Evolutionary conservation across 768 basidiomycete genomes (phyloP).

Genomic region (Amanita fuliginea): DNA sequence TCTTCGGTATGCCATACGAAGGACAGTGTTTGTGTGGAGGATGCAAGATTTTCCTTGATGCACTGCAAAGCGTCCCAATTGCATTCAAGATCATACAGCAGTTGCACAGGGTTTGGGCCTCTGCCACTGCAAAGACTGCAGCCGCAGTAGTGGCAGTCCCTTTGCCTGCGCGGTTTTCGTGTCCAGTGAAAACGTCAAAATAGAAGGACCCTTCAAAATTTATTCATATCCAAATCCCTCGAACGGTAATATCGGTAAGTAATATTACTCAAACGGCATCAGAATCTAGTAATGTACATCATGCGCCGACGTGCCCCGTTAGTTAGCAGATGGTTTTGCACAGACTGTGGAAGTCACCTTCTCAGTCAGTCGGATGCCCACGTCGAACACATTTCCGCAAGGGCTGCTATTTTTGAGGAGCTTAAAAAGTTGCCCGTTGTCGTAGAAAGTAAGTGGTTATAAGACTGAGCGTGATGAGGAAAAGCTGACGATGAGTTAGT

Average conservation of each 20-base stretch:
- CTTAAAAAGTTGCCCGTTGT: not conserved
- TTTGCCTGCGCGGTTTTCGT: not conserved
- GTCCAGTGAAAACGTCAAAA: not conserved
- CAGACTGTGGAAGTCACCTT: slow-evolving; percentile 3
- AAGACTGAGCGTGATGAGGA: not conserved
- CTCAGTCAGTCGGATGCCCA: not conserved
- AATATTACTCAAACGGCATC: not conserved
- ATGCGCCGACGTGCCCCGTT: too few species aligned
- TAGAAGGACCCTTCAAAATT: not conserved
- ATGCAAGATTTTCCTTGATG: slow-evolving; percentile 1
- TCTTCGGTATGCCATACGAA: slow-evolving; percentile 1
- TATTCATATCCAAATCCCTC: not conserved
- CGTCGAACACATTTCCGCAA: not conserved
- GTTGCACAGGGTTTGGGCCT: not conserved
- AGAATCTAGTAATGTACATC: not conserved
- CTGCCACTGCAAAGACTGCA: slow-evolving; percentile 5
- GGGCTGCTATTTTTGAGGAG: not conserved
- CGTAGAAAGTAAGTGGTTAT: not conserved
- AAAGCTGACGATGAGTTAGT: not conserved
- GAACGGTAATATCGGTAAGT: not conserved
- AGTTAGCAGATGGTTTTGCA: slow-evolving; percentile 5
- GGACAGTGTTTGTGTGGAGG: slow-evolving; percentile 2
- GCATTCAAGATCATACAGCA: not conserved
- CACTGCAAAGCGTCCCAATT: not conserved
- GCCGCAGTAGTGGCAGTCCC: not conserved